These are phyloP conservation scores for Rhodotorula graminis DNA, from an alignment of 768 basidiomycete species.

Conservation along the genomic window DNA sequence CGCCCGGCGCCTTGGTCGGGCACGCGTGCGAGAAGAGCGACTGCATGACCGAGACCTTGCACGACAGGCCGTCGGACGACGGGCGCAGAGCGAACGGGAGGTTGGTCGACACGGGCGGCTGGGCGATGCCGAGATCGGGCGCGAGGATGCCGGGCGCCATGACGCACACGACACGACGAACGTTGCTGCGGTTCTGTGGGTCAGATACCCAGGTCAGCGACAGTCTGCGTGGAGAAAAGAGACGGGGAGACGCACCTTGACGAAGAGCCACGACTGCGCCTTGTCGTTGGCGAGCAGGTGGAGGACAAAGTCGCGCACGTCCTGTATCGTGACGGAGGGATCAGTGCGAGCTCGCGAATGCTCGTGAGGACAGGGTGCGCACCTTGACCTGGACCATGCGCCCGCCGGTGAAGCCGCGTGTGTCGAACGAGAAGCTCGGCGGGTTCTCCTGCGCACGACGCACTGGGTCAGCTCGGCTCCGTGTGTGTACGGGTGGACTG, in stretches of 20 bases:
- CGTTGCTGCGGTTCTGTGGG: slow-evolving; percentile 62
- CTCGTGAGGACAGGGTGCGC: slow-evolving; percentile 44
- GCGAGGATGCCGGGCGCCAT: slow-evolving; percentile 82
- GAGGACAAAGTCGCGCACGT: slow-evolving; percentile 77
- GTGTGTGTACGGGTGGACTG: slow-evolving; percentile 52
- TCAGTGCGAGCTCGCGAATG: background rate
- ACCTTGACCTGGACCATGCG: slow-evolving; percentile 78
- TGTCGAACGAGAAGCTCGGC: slow-evolving; percentile 76
- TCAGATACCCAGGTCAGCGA: slow-evolving; percentile 11
- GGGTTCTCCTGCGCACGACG: slow-evolving; percentile 45
- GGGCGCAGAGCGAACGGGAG: slow-evolving; percentile 55
- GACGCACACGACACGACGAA: slow-evolving; percentile 72
- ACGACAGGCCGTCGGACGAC: slow-evolving; percentile 19
- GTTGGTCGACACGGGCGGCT: slow-evolving; percentile 56
- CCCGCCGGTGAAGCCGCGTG: slow-evolving; percentile 68
- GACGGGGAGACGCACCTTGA: slow-evolving; percentile 58
- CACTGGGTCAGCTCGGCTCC: background rate
- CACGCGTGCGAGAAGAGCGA: slow-evolving; percentile 78
- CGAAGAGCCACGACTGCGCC: slow-evolving; percentile 78
- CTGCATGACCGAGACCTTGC: slow-evolving; percentile 61
- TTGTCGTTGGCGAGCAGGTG: slow-evolving; percentile 76
- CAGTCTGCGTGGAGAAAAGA: background rate
- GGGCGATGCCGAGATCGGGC: slow-evolving; percentile 60
- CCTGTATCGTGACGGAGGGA: slow-evolving; percentile 52
- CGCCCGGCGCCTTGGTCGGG: slow-evolving; percentile 88